Evolutionary conservation across 805 yeast species (phyloP), one percentile per base, ranked within the genome.

Genomic region (Saccharomycopsis sp.): DNA sequence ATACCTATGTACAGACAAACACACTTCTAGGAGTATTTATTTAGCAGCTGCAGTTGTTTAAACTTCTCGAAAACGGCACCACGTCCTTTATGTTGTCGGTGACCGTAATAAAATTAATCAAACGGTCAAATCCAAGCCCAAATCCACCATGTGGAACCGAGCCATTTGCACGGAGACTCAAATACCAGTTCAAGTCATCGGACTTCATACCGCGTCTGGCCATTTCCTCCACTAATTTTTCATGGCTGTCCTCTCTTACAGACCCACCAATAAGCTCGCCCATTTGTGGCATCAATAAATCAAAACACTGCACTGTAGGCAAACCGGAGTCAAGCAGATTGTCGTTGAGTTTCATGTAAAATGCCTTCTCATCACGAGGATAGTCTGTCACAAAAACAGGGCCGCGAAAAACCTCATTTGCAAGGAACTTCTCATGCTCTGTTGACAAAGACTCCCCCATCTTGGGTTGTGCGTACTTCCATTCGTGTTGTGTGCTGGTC

Each of bases 241-340:
- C 76, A 60, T 79, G 72, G 61, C 80, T 72, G 65, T 88, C 89
- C 65, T 92, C 97, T 70, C 99, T 87, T 60, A 94, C 64, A 0
- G 97, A 90, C 0, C 99, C 99, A 1, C 99, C 99, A 5, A 89
- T 84, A 15, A 94, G 73, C 69, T 94, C 99, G 23, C 98, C 99
- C 57, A 94, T 79, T 18, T 85, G 92, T 0, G 99, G 99, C 18
- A 92, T 80, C 3, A 94, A 71, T 52, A 94, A 75, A 67, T 94
- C 99, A 67, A 83, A 94, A 66, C 98, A 91, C 0, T 88, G 96
- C 1, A 89, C 97, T 0, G 97, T 90, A 3, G 71, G 68, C 0
- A 66, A 64, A 55, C 73, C 76, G 14, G 57, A 62, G 55, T 51
- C 52, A 29, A 29, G 37, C 37, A 29, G 37, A 29, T 29, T 7